Percentiles rank a stretch among this genome's conserved stretches.
Evolutionary conservation across 176 grass and related monocot genomes (phyloP).

Genomic region (Phoenix roebelenii): DNA sequence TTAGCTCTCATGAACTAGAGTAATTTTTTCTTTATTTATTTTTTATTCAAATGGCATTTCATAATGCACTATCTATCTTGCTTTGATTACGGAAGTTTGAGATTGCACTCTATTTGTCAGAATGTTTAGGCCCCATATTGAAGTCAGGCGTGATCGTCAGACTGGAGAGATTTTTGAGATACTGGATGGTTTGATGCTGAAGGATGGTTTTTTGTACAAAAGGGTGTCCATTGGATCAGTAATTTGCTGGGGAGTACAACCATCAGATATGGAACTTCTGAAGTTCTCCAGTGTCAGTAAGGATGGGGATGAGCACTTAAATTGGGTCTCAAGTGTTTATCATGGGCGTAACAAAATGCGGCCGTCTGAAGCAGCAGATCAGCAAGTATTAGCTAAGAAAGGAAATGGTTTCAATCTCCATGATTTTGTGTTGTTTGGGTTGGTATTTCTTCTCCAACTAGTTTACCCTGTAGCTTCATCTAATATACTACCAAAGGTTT

Average conservation of each 20-base stretch:
- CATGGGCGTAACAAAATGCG: constrained; percentile 42
- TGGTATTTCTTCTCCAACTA: constrained; percentile 17
- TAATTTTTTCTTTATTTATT: constrained; percentile 26
- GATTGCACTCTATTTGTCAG: constrained; percentile 17
- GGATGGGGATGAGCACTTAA: constrained; percentile 50
- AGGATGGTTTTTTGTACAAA: constrained; percentile 91
- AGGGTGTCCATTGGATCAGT: constrained; percentile 74
- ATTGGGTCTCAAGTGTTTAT: constrained; percentile 71
- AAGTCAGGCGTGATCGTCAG: constrained; percentile 56
- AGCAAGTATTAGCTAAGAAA: constrained; percentile 29
- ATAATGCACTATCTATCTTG: background rate
- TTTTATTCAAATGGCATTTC: background rate
- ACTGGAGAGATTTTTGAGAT: constrained; percentile 85
- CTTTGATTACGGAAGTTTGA: background rate
- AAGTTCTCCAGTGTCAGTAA: constrained; percentile 69
- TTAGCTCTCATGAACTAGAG: constrained; percentile 91
- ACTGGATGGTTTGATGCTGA: constrained; percentile 87
- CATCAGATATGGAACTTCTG: constrained; percentile 58
- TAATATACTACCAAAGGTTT: background rate
- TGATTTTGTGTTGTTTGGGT: constrained; percentile 94
- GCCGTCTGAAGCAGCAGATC: constrained; percentile 14
- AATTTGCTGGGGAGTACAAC: constrained; percentile 79
- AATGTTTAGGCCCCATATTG: constrained; percentile 78
- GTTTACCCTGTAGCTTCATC: no score
- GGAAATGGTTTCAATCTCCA: constrained; percentile 53